Evolutionary conservation across 495 filamentous ascomycete genomes (phyloP).

Genomic region (Mytilinidion resinicola): DNA sequence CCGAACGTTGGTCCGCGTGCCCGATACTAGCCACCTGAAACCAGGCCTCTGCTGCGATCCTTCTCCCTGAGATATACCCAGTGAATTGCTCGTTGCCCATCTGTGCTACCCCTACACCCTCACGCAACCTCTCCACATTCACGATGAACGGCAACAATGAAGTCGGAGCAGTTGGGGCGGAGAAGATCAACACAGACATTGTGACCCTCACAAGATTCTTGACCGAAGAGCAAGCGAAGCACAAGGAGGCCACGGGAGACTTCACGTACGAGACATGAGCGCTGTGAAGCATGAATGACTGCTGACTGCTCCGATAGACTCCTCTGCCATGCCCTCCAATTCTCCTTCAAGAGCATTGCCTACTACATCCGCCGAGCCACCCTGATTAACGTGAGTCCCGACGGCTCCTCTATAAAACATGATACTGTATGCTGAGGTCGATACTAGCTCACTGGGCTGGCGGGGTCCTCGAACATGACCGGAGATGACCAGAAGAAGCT

Average conservation of each 20-base stretch:
- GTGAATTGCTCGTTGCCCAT: not conserved
- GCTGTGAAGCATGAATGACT: not conserved
- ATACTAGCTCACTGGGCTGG: slow-evolving; percentile 69
- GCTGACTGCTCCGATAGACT: slow-evolving; percentile 49
- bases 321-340: slow-evolving; percentile 94
- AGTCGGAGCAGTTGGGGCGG: slow-evolving; percentile 43
- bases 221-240: slow-evolving; percentile 89
- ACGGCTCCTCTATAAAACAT: not conserved
- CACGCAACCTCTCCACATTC: slow-evolving; percentile 5
- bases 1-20: slow-evolving; percentile 26
- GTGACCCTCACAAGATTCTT: slow-evolving; percentile 91
- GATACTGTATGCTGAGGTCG: slow-evolving; percentile 2
- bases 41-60: slow-evolving; percentile 11
- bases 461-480: slow-evolving; percentile 89
- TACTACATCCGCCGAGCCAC: slow-evolving; percentile 98
- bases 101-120: slow-evolving; percentile 2
- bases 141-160: slow-evolving; percentile 36
- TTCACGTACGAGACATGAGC: slow-evolving; percentile 66
- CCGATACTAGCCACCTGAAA: slow-evolving; percentile 29
- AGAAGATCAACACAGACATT: slow-evolving; percentile 91
- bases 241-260: slow-evolving; percentile 93
- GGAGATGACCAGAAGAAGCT: slow-evolving; percentile 99
- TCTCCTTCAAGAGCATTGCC: slow-evolving; percentile 98
- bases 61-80: not conserved
- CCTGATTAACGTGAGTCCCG: slow-evolving; percentile 65